A percentile compares a stretch with the other conserved stretches of the same genome.
Conservation (phyloP, 1,284 basidiomycete genomes). For the Puccinia brachypodii region DNA sequence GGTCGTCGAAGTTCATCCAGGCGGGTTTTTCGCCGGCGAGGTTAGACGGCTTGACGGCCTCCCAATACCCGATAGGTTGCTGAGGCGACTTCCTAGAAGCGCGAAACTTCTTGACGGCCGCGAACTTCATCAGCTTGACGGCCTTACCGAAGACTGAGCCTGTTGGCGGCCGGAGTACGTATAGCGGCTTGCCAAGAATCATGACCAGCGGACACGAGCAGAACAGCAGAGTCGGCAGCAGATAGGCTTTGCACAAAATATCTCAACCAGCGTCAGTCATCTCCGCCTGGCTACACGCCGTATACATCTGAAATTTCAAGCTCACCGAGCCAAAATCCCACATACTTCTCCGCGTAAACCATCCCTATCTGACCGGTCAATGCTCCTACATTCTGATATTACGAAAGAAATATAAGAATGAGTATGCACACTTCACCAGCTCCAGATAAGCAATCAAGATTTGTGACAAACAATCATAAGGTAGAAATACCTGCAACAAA, state of each 20-base stretch:
- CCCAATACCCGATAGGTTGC: constrained; percentile 72
- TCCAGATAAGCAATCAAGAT: neutral
- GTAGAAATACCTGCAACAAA: constrained; percentile 41
- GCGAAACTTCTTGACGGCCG: constrained; percentile 56
- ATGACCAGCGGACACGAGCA: constrained; percentile 67
- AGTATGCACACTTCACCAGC: constrained; percentile 40
- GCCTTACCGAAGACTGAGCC: constrained; percentile 73
- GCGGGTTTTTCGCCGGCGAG: constrained; percentile 54
- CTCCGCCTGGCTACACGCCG: neutral
- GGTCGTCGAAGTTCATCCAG: constrained; percentile 65
- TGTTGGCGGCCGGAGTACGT: constrained; percentile 68
- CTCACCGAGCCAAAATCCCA: constrained; percentile 59
- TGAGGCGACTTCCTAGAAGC: constrained; percentile 55
- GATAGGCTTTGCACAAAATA: constrained; percentile 49
- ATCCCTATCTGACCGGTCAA: constrained; percentile 62
- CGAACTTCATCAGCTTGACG: constrained; percentile 55
- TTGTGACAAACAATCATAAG: constrained; percentile 32
- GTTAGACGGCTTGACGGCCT: constrained; percentile 67
- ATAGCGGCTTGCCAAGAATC: constrained; percentile 66
- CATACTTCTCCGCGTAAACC: constrained; percentile 57
- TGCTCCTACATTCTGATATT: constrained; percentile 69
- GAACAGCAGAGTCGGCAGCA: constrained; percentile 59
- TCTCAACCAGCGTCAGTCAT: neutral
- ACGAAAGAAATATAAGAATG: constrained; percentile 50
- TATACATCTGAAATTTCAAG: neutral